Base-by-base conservation (phyloP, 2,329 filamentous ascomycete species). In the Sordariomycetes sp. region DNA sequence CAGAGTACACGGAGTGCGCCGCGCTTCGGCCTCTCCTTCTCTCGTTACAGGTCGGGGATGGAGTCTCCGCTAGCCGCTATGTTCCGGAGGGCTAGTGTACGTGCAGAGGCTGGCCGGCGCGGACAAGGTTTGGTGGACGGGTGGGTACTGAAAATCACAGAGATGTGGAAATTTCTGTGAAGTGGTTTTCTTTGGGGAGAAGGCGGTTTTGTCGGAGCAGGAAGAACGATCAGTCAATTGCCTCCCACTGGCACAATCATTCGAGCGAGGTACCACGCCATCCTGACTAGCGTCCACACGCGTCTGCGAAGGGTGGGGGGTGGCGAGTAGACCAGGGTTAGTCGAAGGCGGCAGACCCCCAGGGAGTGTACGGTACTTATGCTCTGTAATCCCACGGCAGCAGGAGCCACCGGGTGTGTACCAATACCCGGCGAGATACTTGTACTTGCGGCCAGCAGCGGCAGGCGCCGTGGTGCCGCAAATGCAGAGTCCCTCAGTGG, bases 281-380 rank as follows among this genome's bases (percentile, higher is more conserved):
- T 42, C 50, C 42, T 36, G 54, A 42, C 20, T 50, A 56, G 42
- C 54, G 54, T 56, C 42, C 42, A 56, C 54, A 34, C 54, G 45
- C 20, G 20, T 48, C n/a, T 32, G 13, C 32, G 20, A 28, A 15
- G 34, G 36, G 28, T 51, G 54, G 25, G 25, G 39, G 25, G 39
- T 25, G 54, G 25, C 13, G 28, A 7, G 25, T 22, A 39, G 42
- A 22, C n/a, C 45, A 50, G 45, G 45, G 45, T 50, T 50, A 20
- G 4, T 32, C 8, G 28, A 32, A 32, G 28, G 8, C 28, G 28
- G 28, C 4, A 32, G 28, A 32, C 28, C 28, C 28, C 28, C 28
- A 32, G 28, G n/a, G 28, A 32, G 28, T 32, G 28, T 32, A 32
- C 28, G 28, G 28, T 32, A 32, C 28, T 32, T 32, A 8, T 32